Base-by-base conservation (phyloP, 306 rosid species). In the Notholithocarpus densiflorus region DNA sequence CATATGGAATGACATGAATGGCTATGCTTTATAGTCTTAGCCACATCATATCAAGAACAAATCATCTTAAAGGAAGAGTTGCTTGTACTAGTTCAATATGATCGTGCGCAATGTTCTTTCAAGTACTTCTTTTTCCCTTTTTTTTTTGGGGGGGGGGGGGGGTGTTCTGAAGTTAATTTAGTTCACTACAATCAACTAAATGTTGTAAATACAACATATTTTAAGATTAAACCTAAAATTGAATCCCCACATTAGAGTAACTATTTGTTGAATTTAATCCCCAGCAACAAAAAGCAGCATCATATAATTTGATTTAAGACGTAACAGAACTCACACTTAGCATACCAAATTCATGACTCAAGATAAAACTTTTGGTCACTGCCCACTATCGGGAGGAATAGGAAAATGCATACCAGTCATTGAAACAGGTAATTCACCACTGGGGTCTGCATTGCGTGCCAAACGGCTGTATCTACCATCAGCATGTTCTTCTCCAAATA, bases 401-500 rank as follows among this genome's bases (percentile, higher is more conserved):
- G 56, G 6, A 59, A 75, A 48, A 54, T 56, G 61, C 82, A 76
- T 82, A 90, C 93, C 77, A 66, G 86, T 56, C 75, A 83, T 86
- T 71, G 75, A 79, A 73, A 32, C 69, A 1, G 93, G 81, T 69
- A 71, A 72, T 77, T 89, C 88, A 68, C 56, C 64, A 37, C 56
- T 60, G 23, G 88, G 85, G 60, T 87, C 84, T 20, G 86, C 75
- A 71, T 78, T 68, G 12, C 72, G 88, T 20, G 94, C 86, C 84
- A 84, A 74, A 74, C 77, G 89, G 80, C 87, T 76, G 72, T 87
- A 88, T 83, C 90, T 92, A 83, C 87, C 86, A 72, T 83, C 84
- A 74, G 81, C 74, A 75, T 75, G 54, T 69, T 87, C 90, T 88
- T 83, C 93, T 76, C 88, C 87, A 89, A 90, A 89, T 78, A 92